These are phyloP conservation scores for Gloeophyllum trabeum DNA, from an alignment of 768 basidiomycete species.

Conservation along the genomic window DNA sequence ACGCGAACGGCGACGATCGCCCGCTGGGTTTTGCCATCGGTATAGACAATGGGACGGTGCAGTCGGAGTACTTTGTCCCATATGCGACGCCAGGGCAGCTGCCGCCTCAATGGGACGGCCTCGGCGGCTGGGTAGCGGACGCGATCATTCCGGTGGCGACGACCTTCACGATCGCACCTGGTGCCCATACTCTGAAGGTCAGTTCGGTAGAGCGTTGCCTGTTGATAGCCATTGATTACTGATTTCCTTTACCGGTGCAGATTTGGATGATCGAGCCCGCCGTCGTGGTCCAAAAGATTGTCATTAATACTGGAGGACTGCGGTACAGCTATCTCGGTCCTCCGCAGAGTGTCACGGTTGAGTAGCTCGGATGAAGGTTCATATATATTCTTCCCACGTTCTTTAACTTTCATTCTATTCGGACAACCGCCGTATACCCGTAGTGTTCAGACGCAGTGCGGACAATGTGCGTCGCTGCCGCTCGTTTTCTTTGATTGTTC, in stretches of 20 bases:
- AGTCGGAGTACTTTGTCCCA: constrained; percentile 36
- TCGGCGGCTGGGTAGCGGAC: constrained; percentile 43
- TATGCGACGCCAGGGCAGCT: constrained; percentile 29
- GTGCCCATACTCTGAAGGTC: background rate
- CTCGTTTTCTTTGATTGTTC: no score
- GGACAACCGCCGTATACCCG: no score
- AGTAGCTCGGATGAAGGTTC: no score
- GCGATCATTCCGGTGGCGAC: constrained; percentile 30
- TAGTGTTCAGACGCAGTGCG: no score
- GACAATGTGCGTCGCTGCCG: no score
- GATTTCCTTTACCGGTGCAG: background rate
- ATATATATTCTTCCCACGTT: no score
- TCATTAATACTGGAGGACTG: constrained; percentile 14
- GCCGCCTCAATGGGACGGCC: constrained; percentile 34
- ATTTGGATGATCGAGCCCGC: constrained; percentile 16
- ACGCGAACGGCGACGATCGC: constrained; percentile 34
- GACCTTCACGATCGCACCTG: constrained; percentile 16
- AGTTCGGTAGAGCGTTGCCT: no score
- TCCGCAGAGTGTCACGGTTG: no score
- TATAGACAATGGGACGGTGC: constrained; percentile 31
- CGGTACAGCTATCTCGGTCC: constrained; percentile 15
- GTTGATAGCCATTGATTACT: no score
- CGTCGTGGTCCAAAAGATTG: constrained; percentile 16
- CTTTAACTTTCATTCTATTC: no score
- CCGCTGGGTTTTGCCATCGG: constrained; percentile 42